Conservation (phyloP, 306 rosid species). For the Vicia faba region DNA sequence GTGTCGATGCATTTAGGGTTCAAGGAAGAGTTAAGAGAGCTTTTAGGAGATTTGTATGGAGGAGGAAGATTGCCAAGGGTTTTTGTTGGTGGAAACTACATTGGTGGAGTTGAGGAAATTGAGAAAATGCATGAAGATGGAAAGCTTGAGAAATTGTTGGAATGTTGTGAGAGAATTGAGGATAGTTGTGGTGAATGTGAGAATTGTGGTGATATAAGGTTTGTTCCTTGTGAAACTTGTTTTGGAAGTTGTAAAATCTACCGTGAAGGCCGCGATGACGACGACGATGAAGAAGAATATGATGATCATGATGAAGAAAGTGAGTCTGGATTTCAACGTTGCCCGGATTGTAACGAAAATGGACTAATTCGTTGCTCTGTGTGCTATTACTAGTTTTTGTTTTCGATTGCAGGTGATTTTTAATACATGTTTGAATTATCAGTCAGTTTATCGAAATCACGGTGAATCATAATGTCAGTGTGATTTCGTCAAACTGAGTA, state of each 20-base stretch:
- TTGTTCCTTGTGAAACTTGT: slow-evolving; percentile 93
- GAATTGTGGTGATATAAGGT: slow-evolving; percentile 89
- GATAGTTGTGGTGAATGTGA: slow-evolving; percentile 57
- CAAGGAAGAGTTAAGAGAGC: slow-evolving; percentile 79
- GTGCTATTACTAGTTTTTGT: slow-evolving; percentile 55
- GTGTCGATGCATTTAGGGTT: slow-evolving; percentile 95
- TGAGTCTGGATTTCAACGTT: slow-evolving; percentile 76
- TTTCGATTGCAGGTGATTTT: slow-evolving; percentile 21
- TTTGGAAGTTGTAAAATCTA: slow-evolving; percentile 92
- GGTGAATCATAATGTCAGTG: neutral
- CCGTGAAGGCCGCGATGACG: slow-evolving; percentile 49
- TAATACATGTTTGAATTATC: neutral
- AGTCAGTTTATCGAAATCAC: neutral
- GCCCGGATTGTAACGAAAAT: slow-evolving; percentile 90
- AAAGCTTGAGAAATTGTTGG: slow-evolving; percentile 71
- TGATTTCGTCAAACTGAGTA: neutral
- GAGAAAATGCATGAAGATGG: slow-evolving; percentile 79
- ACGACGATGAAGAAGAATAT: slow-evolving; percentile 28
- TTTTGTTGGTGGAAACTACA: slow-evolving; percentile 60
- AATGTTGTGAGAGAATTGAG: slow-evolving; percentile 55
- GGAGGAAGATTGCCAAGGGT: slow-evolving; percentile 66
- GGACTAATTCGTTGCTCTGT: slow-evolving; percentile 81
- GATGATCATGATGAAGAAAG: slow-evolving; percentile 42
- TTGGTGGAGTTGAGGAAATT: slow-evolving; percentile 90
- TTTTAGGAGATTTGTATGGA: slow-evolving; percentile 42